Evolutionary conservation across 768 basidiomycete species (phyloP).

Genomic region (Leccinum rimulosum): DNA sequence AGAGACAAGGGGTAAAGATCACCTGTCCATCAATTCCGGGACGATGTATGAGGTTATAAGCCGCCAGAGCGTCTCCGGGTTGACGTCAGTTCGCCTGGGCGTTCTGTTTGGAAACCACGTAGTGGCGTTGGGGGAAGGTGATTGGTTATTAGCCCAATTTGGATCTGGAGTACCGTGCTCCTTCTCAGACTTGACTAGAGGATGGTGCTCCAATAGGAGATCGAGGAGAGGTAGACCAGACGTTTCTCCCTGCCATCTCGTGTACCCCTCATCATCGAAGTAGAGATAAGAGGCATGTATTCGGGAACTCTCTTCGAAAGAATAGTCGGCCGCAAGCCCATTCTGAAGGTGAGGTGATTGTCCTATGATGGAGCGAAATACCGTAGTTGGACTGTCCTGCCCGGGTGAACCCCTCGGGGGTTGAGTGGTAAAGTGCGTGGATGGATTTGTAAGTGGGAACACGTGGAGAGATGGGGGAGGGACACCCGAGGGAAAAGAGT

Average conservation of each 20-base stretch:
- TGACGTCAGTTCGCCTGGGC: conserved; percentile 69
- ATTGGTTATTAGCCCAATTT: conserved; percentile 31
- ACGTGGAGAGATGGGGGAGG: conserved; percentile 78
- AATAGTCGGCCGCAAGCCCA: conserved; percentile 37
- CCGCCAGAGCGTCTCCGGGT: conserved; percentile 86
- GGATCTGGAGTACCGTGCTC: conserved; percentile 26
- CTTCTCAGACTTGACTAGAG: conserved; percentile 37
- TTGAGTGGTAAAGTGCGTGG: conserved; percentile 64
- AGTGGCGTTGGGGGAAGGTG: conserved; percentile 33
- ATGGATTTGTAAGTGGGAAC: conserved; percentile 79
- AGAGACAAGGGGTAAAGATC: conserved; percentile 26
- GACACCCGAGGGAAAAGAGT: conserved; percentile 52
- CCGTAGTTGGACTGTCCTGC: conserved; percentile 43
- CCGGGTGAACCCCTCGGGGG: conserved; percentile 43
- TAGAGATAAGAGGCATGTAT: conserved; percentile 81
- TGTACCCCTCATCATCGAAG: conserved; percentile 84
- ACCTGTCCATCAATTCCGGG: conserved; percentile 95
- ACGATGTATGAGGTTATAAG: conserved; percentile 82
- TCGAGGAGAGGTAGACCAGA: conserved; percentile 89
- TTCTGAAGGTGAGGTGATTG: conserved; percentile 29
- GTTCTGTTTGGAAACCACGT: conserved; percentile 87
- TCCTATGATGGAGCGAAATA: conserved; percentile 42
- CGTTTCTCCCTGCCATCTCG: conserved; percentile 90
- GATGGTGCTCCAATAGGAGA: conserved; percentile 71
- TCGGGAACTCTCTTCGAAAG: conserved; percentile 56